Percentiles rank a stretch among this genome's conserved stretches.
Evolutionary conservation across 2,329 filamentous ascomycete genomes (phyloP).

Genomic region (Cercospora nicotianae): DNA sequence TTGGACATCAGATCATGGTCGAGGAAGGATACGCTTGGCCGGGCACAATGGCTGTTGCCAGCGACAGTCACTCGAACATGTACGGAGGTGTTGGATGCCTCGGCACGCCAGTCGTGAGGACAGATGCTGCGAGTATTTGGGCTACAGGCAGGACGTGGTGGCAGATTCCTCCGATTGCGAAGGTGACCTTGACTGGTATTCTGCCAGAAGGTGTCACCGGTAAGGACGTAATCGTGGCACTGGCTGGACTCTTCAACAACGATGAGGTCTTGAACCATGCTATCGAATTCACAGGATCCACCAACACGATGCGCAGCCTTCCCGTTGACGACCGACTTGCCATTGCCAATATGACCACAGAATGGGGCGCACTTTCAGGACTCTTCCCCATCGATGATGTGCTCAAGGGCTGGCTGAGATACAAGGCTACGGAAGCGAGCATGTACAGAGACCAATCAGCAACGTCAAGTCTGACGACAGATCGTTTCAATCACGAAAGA

Average conservation of each 20-base stretch:
- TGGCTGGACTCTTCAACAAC: constrained; percentile 82
- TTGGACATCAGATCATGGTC: constrained; percentile 90
- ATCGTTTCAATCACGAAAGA: constrained; percentile 68
- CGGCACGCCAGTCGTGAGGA: constrained; percentile 80
- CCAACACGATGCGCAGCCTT: constrained; percentile 72
- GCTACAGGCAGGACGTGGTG: constrained; percentile 82
- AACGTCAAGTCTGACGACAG: constrained; percentile 50
- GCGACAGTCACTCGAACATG: constrained; percentile 75
- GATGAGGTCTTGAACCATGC: constrained; percentile 89
- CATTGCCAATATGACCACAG: constrained; percentile 78
- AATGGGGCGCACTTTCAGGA: constrained; percentile 73
- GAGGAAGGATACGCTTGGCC: constrained; percentile 86
- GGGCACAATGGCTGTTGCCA: constrained; percentile 76
- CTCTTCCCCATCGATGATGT: constrained; percentile 78
- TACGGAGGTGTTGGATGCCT: constrained; percentile 78
- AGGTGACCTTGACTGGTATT: constrained; percentile 73
- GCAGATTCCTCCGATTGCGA: constrained; percentile 81
- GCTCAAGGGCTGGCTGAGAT: constrained; percentile 71
- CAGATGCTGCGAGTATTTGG: constrained; percentile 84
- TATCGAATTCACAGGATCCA: constrained; percentile 81
- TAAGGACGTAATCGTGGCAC: constrained; percentile 89
- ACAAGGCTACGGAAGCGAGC: constrained; percentile 71
- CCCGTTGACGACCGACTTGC: constrained; percentile 72
- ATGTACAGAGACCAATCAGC: constrained; percentile 56
- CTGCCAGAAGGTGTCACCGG: constrained; percentile 80